Evolutionary conservation across 2,329 filamentous ascomycete species (phyloP).

Genomic region (Xylariales sp.): DNA sequence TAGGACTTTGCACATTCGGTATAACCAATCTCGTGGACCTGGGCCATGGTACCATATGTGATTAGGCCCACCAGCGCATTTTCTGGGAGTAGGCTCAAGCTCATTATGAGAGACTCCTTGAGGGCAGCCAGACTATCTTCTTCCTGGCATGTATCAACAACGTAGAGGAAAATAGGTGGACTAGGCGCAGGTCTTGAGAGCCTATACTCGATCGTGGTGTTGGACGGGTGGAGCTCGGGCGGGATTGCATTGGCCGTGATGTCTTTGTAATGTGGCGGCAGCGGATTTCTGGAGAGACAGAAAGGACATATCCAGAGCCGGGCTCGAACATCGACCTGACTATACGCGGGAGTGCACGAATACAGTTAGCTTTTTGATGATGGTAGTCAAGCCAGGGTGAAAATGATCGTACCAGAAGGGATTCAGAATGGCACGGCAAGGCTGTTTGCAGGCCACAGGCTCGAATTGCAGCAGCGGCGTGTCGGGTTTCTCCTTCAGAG

Average conservation of each 20-base stretch:
- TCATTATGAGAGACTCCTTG: slow-evolving; percentile 84
- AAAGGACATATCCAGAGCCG: slow-evolving; percentile 88
- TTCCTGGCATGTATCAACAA: slow-evolving; percentile 85
- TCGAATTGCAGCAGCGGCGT: slow-evolving; percentile 90
- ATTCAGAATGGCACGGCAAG: slow-evolving; percentile 92
- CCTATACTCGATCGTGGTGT: slow-evolving; percentile 87
- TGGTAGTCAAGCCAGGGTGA: slow-evolving; percentile 15
- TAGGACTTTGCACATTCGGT: slow-evolving; percentile 98
- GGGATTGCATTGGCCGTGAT: slow-evolving; percentile 80
- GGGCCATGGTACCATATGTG: slow-evolving; percentile 91
- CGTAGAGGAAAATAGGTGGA: slow-evolving; percentile 81
- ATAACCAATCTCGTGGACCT: slow-evolving; percentile 97
- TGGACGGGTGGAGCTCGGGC: slow-evolving; percentile 74
- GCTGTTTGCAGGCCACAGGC: slow-evolving; percentile 93
- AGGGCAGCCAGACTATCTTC: slow-evolving; percentile 78
- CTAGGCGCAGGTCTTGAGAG: slow-evolving; percentile 78
- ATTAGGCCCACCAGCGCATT: slow-evolving; percentile 79
- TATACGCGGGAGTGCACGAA: slow-evolving; percentile 26
- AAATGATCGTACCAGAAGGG: slow-evolving; percentile 74
- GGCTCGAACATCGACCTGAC: slow-evolving; percentile 79
- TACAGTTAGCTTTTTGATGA: not conserved
- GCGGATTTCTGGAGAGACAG: slow-evolving; percentile 76
- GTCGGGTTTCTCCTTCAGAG: slow-evolving; percentile 89
- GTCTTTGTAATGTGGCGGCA: slow-evolving; percentile 85
- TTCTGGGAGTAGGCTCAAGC: slow-evolving; percentile 74